These are phyloP conservation scores for Cucumis sativus DNA, from an alignment of 306 rosid genomes.

Conservation along the genomic window DNA sequence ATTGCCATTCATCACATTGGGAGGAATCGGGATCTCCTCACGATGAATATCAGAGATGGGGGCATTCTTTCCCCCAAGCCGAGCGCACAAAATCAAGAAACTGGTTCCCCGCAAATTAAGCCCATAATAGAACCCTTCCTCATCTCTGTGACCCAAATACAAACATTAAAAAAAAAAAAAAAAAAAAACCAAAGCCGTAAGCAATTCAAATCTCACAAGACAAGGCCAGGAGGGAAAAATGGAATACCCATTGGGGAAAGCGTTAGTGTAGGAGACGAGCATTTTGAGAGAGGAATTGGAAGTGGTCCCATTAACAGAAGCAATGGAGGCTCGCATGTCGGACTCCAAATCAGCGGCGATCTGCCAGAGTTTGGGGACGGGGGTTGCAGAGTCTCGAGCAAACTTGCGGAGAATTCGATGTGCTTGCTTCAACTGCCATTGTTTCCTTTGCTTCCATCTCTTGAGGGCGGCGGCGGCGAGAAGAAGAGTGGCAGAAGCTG, in stretches of 20 bases:
- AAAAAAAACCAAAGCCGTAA: background rate
- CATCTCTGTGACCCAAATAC: conserved; percentile 35
- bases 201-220: background rate
- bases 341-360: conserved; percentile 40
- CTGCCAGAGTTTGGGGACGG: conserved; percentile 33
- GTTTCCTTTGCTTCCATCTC: conserved; percentile 28
- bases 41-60: conserved; percentile 35
- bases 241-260: conserved; percentile 48
- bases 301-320: conserved; percentile 5
- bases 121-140: conserved; percentile 52
- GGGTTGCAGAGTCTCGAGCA: conserved; percentile 51
- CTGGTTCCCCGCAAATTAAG: conserved; percentile 35
- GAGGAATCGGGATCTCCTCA: conserved; percentile 38
- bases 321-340: conserved; percentile 36
- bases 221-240: background rate
- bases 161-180: background rate
- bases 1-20: conserved; percentile 24
- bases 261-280: conserved; percentile 37
- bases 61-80: conserved; percentile 42
- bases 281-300: conserved; percentile 26
- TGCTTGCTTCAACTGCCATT: conserved; percentile 24
- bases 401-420: conserved; percentile 33
- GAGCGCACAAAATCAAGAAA: conserved; percentile 45
- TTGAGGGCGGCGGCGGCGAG: conserved; percentile 15
- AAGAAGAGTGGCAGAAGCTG: conserved; percentile 19